Conservation (phyloP, 192 early-diverging fungal genomes). For the Rhizophagus sp. region DNA sequence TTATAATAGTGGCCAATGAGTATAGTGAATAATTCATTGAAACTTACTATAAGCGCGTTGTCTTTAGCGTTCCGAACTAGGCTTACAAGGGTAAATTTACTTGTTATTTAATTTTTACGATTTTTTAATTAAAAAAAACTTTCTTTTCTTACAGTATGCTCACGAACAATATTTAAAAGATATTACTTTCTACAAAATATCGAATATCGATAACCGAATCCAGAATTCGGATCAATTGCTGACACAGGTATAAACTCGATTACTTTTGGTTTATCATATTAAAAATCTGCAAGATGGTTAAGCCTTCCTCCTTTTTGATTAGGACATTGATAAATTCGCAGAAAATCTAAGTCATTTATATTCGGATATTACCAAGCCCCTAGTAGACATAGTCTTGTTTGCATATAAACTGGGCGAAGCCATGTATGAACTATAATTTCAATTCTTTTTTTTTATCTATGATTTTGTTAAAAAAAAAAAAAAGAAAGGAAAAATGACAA, state of each 20-base stretch:
- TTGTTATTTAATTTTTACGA: neutral
- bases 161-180: constrained; percentile 72
- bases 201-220: constrained; percentile 77
- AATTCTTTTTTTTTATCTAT: neutral
- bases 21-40: constrained; percentile 64
- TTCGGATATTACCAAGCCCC: constrained; percentile 75
- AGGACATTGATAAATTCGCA: constrained; percentile 72
- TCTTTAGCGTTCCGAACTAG: constrained; percentile 59
- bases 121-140: neutral
- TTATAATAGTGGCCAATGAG: constrained; percentile 59
- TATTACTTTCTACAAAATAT: constrained; percentile 82
- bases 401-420: constrained; percentile 71
- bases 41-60: constrained; percentile 57
- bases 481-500: neutral
- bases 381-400: constrained; percentile 75
- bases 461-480: no score
- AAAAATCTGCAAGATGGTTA: neutral
- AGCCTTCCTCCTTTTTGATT: neutral
- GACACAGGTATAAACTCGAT: constrained; percentile 43
- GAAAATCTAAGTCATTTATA: constrained; percentile 69
- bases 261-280: neutral
- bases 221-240: constrained; percentile 73
- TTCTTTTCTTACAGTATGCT: constrained; percentile 40
- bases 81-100: constrained; percentile 47
- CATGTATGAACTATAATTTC: constrained; percentile 45